phyloP scores from a whole-genome alignment of 2,329 filamentous ascomycete species.

The Alternaria angustiovoidea region DNA sequence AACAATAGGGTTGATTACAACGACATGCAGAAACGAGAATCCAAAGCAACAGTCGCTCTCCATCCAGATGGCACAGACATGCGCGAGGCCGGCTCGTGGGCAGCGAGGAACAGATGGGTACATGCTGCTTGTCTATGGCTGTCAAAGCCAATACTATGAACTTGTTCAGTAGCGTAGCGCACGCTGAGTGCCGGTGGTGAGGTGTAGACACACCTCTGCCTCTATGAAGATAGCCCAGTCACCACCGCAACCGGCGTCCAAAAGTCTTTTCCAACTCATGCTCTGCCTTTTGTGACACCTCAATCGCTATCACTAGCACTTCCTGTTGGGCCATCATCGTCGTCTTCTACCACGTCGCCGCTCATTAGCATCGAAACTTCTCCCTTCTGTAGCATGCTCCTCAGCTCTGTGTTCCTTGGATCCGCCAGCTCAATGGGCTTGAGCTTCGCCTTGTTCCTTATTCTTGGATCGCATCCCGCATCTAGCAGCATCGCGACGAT shows the following conservation, averaged over 20 bases:
- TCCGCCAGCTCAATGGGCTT: constrained; percentile 77
- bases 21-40: neutral
- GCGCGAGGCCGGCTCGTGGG: constrained; percentile 9
- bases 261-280: neutral
- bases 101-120: constrained; percentile 7
- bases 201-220: constrained; percentile 8
- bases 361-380: constrained; percentile 67
- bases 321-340: constrained; percentile 57
- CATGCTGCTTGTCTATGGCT: constrained; percentile 11
- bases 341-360: constrained; percentile 59
- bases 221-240: constrained; percentile 12
- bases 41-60: constrained; percentile 7
- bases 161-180: constrained; percentile 7
- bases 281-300: constrained; percentile 7
- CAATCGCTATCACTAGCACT: constrained; percentile 59
- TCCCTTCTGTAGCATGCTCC: constrained; percentile 71
- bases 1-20: neutral
- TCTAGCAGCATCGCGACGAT: constrained; percentile 84
- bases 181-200: constrained; percentile 7
- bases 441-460: constrained; percentile 76
- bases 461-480: constrained; percentile 71
- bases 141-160: constrained; percentile 13
- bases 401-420: constrained; percentile 70
- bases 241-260: neutral
- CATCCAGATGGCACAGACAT: constrained; percentile 1